phyloP scores from a whole-genome alignment of 2,329 filamentous ascomycete genomes.

The Xenosphaeropsis pyriputrescens region DNA sequence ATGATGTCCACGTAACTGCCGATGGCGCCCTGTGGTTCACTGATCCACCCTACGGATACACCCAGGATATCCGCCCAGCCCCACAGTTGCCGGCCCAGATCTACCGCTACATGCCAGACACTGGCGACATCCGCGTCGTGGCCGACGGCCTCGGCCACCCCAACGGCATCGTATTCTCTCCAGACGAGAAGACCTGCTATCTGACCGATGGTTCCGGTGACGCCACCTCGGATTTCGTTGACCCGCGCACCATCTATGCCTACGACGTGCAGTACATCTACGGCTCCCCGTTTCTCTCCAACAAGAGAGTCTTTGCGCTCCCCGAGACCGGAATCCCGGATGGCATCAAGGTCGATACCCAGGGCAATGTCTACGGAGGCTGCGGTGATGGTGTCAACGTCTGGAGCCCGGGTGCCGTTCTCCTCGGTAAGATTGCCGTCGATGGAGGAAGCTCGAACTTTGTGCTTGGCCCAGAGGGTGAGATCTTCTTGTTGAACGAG shows the following conservation, averaged over 20 bases:
- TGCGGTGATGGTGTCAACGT: slow-evolving; percentile 38
- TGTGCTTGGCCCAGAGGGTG: slow-evolving; percentile 4
- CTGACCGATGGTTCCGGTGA: slow-evolving; percentile 35
- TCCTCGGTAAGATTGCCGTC: slow-evolving; percentile 38
- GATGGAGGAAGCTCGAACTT: slow-evolving; percentile 6
- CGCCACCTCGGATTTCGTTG: slow-evolving; percentile 25
- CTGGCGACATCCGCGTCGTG: slow-evolving; percentile 35
- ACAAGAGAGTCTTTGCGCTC: slow-evolving; percentile 33
- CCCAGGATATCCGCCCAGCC: slow-evolving; percentile 38
- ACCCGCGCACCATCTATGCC: slow-evolving; percentile 21
- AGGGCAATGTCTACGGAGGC: slow-evolving; percentile 37
- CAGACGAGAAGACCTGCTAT: slow-evolving; percentile 33
- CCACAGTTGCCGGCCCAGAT: slow-evolving; percentile 40
- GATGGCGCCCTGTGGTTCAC: slow-evolving; percentile 47
- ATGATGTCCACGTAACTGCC: slow-evolving; percentile 36
- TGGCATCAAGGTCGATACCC: slow-evolving; percentile 34
- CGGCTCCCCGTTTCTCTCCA: slow-evolving; percentile 2
- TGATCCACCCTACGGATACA: slow-evolving; percentile 41
- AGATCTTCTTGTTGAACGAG: slow-evolving; percentile 8
- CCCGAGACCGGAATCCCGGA: slow-evolving; percentile 37
- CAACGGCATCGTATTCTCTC: slow-evolving; percentile 43
- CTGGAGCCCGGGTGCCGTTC: slow-evolving; percentile 29
- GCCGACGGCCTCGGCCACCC: slow-evolving; percentile 39
- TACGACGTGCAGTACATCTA: slow-evolving; percentile 4
- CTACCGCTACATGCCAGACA: slow-evolving; percentile 35